Base-by-base conservation (phyloP, 805 yeast genomes). In the Ogataea saltuana region DNA sequence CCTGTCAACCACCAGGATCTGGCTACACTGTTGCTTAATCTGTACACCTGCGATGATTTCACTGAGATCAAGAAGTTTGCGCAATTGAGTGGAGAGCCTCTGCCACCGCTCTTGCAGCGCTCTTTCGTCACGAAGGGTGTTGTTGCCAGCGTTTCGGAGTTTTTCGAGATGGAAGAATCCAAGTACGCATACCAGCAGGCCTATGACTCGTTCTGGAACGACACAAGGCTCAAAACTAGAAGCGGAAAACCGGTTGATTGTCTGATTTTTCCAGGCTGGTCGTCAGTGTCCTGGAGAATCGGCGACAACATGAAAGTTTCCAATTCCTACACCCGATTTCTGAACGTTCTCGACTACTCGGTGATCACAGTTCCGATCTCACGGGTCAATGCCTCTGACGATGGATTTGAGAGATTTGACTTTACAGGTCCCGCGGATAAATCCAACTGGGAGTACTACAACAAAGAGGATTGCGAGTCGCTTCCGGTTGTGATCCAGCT, bases 401-500 rank as follows among this genome's bases (percentile, higher is more conserved):
- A 66, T 42, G 56, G 67, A n/a, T 58, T 62, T 47, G 61, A 56
- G 30, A 64, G 62, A 4, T 39, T 52, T 34, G 55, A 60, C 23
- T 61, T 55, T 17, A 47, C 53, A 4, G 50, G 53, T 32, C 67
- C 61, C 4, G 49, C 60, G 20, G 80, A 80, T 61, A 53, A 58
- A 30, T 50, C 48, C 11, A 55, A 55, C 26, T 59, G 66, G 56
- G 63, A 65, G 10, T 57, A 68, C 28, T 79, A 78, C 61, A 67
- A 75, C 42, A 71, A 80, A 6, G 74, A 71, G 41, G 61, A 68
- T 33, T 64, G 61, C 41, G 66, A 70, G 44, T 78, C 76, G 3
- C 78, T 76, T 53, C 83, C 85, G 0, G 78, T 81, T 3, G 68
- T 73, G 3, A 49, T 80, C 6, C 88, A 82, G 55, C 49, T 82